These are phyloP conservation scores for Grosmannia clavigera DNA, from an alignment of 2,329 filamentous ascomycete genomes.

Conservation along the genomic window DNA sequence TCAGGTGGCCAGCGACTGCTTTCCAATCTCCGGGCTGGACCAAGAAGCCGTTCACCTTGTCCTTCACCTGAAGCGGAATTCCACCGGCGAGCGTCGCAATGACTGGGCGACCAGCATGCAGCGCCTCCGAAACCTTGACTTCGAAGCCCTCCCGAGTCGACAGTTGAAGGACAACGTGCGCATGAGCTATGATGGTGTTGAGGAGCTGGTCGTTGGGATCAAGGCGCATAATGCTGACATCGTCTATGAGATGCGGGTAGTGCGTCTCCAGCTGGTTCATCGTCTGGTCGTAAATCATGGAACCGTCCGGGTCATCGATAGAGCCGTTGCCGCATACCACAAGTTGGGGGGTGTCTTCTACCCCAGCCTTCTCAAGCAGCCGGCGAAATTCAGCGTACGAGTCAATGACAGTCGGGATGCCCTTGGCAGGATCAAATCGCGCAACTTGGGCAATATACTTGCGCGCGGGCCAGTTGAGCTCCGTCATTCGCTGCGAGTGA, in stretches of 20 bases:
- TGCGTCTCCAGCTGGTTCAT: conserved; percentile 51
- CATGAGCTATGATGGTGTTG: conserved; percentile 61
- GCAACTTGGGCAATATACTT: conserved; percentile 72
- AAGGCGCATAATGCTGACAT: conserved; percentile 65
- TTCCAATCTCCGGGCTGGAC: conserved; percentile 59
- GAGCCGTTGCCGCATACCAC: conserved; percentile 70
- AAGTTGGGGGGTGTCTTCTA: conserved; percentile 52
- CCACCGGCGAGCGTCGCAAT: conserved; percentile 68
- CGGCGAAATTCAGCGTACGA: conserved; percentile 62
- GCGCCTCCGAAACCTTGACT: conserved; percentile 73
- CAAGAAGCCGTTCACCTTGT: conserved; percentile 60
- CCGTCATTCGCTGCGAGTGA: conserved; percentile 44
- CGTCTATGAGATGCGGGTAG: conserved; percentile 48
- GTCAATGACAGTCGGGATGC: conserved; percentile 64
- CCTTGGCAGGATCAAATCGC: conserved; percentile 74
- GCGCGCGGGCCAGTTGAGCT: conserved; percentile 44
- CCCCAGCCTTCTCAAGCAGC: conserved; percentile 38
- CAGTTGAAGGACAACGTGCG: conserved; percentile 63
- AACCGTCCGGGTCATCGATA: conserved; percentile 69
- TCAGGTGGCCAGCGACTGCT: conserved; percentile 54
- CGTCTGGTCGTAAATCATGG: conserved; percentile 58
- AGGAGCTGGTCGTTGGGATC: conserved; percentile 69
- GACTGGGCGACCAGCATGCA: conserved; percentile 68
- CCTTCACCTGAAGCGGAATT: conserved; percentile 65
- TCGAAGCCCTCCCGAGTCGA: conserved; percentile 77